These are phyloP conservation scores for Cercospora zeina DNA, from an alignment of 2,329 filamentous ascomycete species.

Conservation along the genomic window DNA sequence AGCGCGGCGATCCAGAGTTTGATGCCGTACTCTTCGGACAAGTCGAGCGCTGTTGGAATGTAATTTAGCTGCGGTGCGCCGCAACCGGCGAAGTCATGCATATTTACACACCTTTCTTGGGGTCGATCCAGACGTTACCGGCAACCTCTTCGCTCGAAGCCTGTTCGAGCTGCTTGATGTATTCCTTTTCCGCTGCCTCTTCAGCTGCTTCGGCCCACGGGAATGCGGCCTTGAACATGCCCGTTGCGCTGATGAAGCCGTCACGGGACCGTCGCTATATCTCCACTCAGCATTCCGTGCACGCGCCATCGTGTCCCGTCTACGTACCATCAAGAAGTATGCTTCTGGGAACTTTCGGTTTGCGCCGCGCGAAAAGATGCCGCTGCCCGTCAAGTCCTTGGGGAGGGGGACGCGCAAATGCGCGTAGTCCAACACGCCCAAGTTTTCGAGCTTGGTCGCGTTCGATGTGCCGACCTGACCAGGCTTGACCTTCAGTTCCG, in stretches of 20 bases:
- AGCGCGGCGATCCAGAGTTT: conserved; percentile 87
- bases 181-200: conserved; percentile 74
- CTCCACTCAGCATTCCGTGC: background rate
- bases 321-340: conserved; percentile 80
- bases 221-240: conserved; percentile 91
- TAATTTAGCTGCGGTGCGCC: conserved; percentile 13
- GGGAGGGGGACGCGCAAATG: conserved; percentile 90
- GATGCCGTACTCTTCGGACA: conserved; percentile 87
- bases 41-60: conserved; percentile 64
- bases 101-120: conserved; percentile 59
- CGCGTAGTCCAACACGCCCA: conserved; percentile 91
- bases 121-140: conserved; percentile 94
- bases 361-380: conserved; percentile 79
- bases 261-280: conserved; percentile 73
- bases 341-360: conserved; percentile 69
- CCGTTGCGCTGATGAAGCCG: conserved; percentile 80
- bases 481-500: conserved; percentile 81
- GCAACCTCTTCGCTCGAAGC: conserved; percentile 91
- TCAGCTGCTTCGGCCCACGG: conserved; percentile 67
- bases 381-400: conserved; percentile 80
- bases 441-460: conserved; percentile 69
- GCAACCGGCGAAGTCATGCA: background rate
- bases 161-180: conserved; percentile 77
- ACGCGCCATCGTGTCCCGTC: conserved; percentile 17
- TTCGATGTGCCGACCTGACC: conserved; percentile 68